Percentiles rank a stretch among this genome's conserved stretches.
Evolutionary conservation across 495 filamentous ascomycete genomes (phyloP).

Genomic region (Parmelia sp.): DNA sequence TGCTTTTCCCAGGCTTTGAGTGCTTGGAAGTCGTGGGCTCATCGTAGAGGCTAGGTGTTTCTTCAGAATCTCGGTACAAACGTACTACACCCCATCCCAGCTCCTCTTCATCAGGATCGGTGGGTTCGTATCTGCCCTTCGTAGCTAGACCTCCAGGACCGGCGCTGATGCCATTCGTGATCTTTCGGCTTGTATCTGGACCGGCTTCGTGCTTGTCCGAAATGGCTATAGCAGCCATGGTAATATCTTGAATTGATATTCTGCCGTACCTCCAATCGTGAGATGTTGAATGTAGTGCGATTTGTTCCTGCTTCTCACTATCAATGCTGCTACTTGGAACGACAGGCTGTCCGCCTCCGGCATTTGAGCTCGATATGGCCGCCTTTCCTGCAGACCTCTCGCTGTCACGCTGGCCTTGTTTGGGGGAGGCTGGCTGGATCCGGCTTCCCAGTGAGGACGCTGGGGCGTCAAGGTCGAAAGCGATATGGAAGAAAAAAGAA

Average conservation of each 20-base stretch:
- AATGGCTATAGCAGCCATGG: constrained; percentile 45
- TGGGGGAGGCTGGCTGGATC: background rate
- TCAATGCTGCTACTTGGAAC: background rate
- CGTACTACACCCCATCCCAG: constrained; percentile 91
- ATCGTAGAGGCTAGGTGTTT: constrained; percentile 52
- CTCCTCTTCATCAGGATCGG: constrained; percentile 70
- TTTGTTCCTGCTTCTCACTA: background rate
- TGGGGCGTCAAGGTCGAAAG: constrained; percentile 59
- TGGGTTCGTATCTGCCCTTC: constrained; percentile 71
- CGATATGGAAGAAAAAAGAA: constrained; percentile 86
- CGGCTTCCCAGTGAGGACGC: constrained; percentile 1
- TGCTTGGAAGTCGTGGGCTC: constrained; percentile 21
- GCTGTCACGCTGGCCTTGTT: background rate
- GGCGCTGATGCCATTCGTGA: constrained; percentile 45
- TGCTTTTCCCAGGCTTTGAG: constrained; percentile 17
- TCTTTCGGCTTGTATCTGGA: constrained; percentile 30
- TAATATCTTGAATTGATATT: constrained; percentile 60
- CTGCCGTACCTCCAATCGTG: constrained; percentile 59
- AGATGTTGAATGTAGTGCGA: constrained; percentile 25
- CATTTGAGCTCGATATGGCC: background rate
- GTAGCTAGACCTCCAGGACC: constrained; percentile 54
- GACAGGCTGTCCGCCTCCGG: background rate
- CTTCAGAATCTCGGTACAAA: constrained; percentile 78
- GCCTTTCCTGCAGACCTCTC: background rate
- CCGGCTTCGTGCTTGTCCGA: constrained; percentile 19